Evolutionary conservation across 1,284 basidiomycete genomes (phyloP), one percentile per base, ranked within the genome.

Genomic region (Papiliotrema nemorosa): DNA sequence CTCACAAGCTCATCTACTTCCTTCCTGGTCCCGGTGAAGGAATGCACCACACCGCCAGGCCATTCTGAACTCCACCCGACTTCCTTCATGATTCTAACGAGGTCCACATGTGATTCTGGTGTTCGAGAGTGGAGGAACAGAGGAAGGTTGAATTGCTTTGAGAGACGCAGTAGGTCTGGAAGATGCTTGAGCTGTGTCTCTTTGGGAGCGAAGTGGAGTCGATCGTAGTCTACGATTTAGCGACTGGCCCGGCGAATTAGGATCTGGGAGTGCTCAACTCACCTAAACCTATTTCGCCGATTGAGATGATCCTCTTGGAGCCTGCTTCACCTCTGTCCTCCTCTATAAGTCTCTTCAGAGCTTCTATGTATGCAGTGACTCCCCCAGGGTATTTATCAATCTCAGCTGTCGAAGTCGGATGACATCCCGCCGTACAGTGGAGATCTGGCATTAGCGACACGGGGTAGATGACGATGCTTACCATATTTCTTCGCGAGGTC

Each of bases 281-380:
- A 87, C 87, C 87, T 33, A 93, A 75, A 10, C 90, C 90, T 59
- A 90, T 89, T 75, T 93, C 90, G 16, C 90, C 90, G 1, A 93
- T 74, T 0, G 88, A 87, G 7, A 90, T 84, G 16, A 83, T 82
- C 44, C 84, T 77, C 82, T 72, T 76, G 1, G 82, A 81, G 5
- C 76, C 76, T 14, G 82, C 67, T 50, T 64, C 65, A 24, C 63
- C 49, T 34, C 59, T 69, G 71, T 86, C 80, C n/a, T 70, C 60
- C 16, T 66, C 69, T 22, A 90, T 80, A 1, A 88, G 62, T 13
- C 76, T 66, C 53, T 84, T 82, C 20, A 90, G 73, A 12, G 79
- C 81, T 13, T 74, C 55, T 6, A 91, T 70, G 64, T 91, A 93
- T 2, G 76, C 84, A 0, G 80, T 79, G 1, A 82, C 80, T 0